These are phyloP conservation scores for Cyathus striatus DNA, from an alignment of 768 basidiomycete species.

Conservation along the genomic window DNA sequence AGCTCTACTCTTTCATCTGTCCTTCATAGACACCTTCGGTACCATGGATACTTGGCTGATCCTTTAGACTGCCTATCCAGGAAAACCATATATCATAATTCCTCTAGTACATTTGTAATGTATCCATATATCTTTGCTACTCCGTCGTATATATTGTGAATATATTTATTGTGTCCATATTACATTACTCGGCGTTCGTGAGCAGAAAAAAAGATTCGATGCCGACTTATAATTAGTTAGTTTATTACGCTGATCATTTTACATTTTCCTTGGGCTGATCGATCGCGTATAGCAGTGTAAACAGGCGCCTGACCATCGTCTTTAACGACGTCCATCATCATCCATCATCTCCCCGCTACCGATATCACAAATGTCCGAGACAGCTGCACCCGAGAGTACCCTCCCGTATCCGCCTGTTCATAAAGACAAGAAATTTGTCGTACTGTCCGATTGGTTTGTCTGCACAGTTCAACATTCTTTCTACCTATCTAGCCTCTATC, in stretches of 20 bases:
- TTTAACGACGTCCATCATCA: not conserved
- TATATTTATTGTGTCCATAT: too few species aligned
- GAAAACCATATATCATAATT: too few species aligned
- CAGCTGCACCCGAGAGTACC: constrained; percentile 47
- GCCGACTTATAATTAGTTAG: too few species aligned
- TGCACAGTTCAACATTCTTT: constrained; percentile 3
- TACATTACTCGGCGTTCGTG: too few species aligned
- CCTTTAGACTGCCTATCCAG: too few species aligned
- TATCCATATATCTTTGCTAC: too few species aligned
- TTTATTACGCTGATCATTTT: too few species aligned
- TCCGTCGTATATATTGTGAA: too few species aligned
- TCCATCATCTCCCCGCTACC: constrained; percentile 5
- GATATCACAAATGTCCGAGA: constrained; percentile 18
- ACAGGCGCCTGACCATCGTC: not conserved
- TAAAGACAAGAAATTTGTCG: constrained; percentile 77
- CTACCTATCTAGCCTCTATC: not conserved
- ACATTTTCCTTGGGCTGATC: too few species aligned
- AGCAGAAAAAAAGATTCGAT: too few species aligned
- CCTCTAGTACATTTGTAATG: too few species aligned
- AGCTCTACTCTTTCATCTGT: not conserved
- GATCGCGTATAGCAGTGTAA: not conserved
- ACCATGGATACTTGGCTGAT: not conserved
- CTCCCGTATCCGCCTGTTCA: constrained; percentile 81
- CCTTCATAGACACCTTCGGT: not conserved
- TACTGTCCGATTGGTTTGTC: constrained; percentile 85